Evolutionary conservation across 805 yeast genomes (phyloP), one percentile per base, ranked within the genome.

Genomic region (Naumovozyma castellii): DNA sequence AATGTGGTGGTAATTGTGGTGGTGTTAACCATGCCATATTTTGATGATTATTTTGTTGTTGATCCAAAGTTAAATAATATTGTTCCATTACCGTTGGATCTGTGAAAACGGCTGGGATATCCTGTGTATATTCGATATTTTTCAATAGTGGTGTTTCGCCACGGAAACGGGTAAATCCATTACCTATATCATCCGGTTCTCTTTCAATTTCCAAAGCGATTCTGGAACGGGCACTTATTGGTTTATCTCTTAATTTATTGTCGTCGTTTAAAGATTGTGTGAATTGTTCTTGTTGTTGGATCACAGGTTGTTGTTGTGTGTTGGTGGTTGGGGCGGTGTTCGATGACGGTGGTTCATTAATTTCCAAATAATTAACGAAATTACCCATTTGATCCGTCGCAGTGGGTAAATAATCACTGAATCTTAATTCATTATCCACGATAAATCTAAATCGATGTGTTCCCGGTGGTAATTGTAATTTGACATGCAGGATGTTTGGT

Each of bases 301-400:
- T 12, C 28, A 8, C 10, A 8, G 28, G 28, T 22, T 8, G 12
- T 8, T 22, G 28, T 22, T 22, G 28, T n/a, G n/a, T n/a, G n/a
- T n/a, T n/a, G n/a, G n/a, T n/a, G 57, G 53, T 29, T 34, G 36
- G 16, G 32, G 22, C n/a, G 15, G 32, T 53, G 56, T 39, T 45
- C 59, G 61, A 42, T 54, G 48, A 33, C 57, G 49, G 42, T 60
- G 73, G 46, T 13, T 45, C n/a, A 64, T 72, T 64, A 18, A 85
- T 82, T 60, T 86, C 95, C 40, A 88, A 72, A 61, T 88, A 88
- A 62, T 88, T 88, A 37, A 90, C 95, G 53, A 88, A 84, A 57
- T 88, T 88, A 36, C 97, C 97, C 79, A 87, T 82, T 46, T 88
- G 94, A 62, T 90, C 97, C 0, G 97, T 88, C 4, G 97, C 97